These are phyloP conservation scores for Xylariaceae sp. DNA, from an alignment of 2,329 filamentous ascomycete genomes.

Conservation along the genomic window DNA sequence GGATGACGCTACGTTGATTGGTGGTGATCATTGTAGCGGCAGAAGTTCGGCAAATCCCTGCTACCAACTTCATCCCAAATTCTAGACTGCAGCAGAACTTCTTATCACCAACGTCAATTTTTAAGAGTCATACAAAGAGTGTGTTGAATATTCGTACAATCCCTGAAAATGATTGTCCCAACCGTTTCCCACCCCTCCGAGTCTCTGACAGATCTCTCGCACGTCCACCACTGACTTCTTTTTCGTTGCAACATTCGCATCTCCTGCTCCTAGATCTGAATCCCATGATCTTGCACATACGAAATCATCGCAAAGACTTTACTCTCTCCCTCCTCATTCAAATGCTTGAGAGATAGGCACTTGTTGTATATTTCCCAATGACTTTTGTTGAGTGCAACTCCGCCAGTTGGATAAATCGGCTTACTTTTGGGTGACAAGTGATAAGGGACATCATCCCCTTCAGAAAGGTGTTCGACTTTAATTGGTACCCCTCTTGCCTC, in stretches of 20 bases:
- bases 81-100: background rate
- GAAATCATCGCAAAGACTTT: constrained; percentile 8
- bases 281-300: constrained; percentile 13
- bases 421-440: background rate
- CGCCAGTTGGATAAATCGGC: background rate
- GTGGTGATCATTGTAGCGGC: constrained; percentile 5
- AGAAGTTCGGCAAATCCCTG: constrained; percentile 21
- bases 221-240: background rate
- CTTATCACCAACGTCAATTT: background rate
- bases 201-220: background rate
- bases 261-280: constrained; percentile 2
- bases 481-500: background rate
- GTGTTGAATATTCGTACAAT: background rate
- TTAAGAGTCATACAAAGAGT: background rate
- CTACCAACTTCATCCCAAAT: constrained; percentile 13
- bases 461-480: background rate
- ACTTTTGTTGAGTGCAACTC: constrained; percentile 11
- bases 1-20: constrained; percentile 21
- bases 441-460: background rate
- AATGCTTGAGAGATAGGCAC: constrained; percentile 17
- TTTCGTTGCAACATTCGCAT: background rate
- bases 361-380: constrained; percentile 13
- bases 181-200: background rate
- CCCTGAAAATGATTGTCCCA: background rate
- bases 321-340: background rate